Conservation (phyloP, 768 basidiomycete species). For the Tulasnella sp. region DNA sequence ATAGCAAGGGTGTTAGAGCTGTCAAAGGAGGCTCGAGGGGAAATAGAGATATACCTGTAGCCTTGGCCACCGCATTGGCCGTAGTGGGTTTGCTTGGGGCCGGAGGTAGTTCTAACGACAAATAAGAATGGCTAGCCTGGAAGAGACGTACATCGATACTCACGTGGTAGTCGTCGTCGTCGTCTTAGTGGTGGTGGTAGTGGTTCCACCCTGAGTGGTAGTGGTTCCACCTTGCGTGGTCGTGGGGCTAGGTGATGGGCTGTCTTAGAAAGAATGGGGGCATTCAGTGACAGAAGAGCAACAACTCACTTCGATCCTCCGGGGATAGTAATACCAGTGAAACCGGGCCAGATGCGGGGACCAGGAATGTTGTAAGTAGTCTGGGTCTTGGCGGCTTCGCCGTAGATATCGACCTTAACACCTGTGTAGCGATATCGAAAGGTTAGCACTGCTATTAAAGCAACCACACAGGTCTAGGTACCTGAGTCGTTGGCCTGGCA, state of each 20-base stretch:
- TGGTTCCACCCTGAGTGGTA: neutral
- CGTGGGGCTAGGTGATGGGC: neutral
- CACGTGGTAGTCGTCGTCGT: neutral
- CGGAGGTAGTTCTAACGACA: neutral
- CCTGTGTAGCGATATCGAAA: neutral
- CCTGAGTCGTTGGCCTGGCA: neutral
- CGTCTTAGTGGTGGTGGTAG: constrained; percentile 7
- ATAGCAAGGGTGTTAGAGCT: neutral
- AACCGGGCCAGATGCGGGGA: constrained; percentile 19
- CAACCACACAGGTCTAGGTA: neutral
- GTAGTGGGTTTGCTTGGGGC: constrained; percentile 5
- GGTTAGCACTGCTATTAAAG: neutral
- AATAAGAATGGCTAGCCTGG: neutral
- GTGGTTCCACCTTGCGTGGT: neutral
- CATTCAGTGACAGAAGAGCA: neutral
- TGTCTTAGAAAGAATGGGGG: neutral
- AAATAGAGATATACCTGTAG: neutral
- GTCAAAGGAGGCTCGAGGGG: no score
- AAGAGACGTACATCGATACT: neutral
- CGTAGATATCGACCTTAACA: constrained; percentile 27
- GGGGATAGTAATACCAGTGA: constrained; percentile 9
- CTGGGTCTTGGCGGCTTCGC: constrained; percentile 19
- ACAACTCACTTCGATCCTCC: neutral
- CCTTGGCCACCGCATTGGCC: constrained; percentile 17
- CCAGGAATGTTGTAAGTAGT: constrained; percentile 27